These are phyloP conservation scores for Panaeolus cyanescens DNA, from an alignment of 768 basidiomycete genomes.

Conservation along the genomic window DNA sequence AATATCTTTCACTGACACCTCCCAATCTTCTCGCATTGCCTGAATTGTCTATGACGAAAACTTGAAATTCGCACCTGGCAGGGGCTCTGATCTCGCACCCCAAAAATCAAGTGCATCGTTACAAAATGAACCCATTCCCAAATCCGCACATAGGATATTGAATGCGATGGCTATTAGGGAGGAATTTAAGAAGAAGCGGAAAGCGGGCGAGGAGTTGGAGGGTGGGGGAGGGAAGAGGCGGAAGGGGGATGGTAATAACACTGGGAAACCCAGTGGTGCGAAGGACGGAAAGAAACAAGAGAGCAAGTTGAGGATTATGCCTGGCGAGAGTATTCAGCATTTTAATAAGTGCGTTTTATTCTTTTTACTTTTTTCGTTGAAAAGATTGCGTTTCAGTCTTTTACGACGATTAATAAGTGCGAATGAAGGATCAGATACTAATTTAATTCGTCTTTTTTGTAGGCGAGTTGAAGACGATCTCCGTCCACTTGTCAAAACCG, in stretches of 20 bases:
- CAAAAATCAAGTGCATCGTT: conserved; percentile 32
- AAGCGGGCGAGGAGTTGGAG: conserved; percentile 27
- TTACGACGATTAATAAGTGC: no score
- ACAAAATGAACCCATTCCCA: conserved; percentile 64
- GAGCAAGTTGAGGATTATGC: conserved; percentile 47
- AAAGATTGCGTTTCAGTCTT: no score
- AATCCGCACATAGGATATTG: conserved; percentile 64
- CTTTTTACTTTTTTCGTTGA: neutral
- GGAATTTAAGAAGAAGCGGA: conserved; percentile 55
- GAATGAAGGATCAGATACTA: no score
- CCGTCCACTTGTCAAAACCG: conserved; percentile 62
- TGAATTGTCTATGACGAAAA: neutral
- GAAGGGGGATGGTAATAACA: conserved; percentile 23
- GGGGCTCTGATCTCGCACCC: conserved; percentile 55
- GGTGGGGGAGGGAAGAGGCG: conserved; percentile 31
- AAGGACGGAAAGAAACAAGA: conserved; percentile 23
- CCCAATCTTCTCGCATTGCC: no score
- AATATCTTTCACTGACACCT: neutral
- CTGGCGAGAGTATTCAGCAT: conserved; percentile 73
- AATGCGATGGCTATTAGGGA: conserved; percentile 62
- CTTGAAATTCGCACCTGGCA: conserved; percentile 20
- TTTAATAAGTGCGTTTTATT: conserved; percentile 63
- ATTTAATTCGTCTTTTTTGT: conserved; percentile 4
- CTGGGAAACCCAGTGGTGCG: neutral
- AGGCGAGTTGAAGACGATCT: conserved; percentile 79